Conservation (phyloP, 108 stramenopile species). For the Cyclostephanos invisitatus region DNA sequence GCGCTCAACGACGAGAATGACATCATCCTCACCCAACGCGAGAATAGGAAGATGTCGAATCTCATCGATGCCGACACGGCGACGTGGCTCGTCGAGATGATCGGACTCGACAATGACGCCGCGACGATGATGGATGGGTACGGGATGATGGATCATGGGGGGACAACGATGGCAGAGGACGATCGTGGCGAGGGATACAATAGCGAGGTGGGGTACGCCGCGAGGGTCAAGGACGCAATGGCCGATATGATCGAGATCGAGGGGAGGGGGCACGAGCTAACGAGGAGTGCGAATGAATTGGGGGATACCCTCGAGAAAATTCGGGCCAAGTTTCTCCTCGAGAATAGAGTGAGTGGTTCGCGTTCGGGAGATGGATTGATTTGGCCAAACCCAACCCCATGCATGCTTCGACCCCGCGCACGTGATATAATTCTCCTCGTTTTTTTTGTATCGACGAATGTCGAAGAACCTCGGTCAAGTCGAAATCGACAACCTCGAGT, state of each 20-base stretch:
- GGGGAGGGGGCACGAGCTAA: conserved; percentile 3
- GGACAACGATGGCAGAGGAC: background rate
- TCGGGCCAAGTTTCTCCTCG: conserved; percentile 24
- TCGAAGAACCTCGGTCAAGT: conserved; percentile 38
- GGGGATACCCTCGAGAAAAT: conserved; percentile 10
- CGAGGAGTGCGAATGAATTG: conserved; percentile 31
- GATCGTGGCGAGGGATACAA: conserved; percentile 5
- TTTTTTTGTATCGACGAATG: background rate
- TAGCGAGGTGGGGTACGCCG: conserved; percentile 17
- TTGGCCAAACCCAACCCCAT: no score
- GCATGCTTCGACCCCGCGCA: background rate
- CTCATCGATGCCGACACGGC: conserved; percentile 34
- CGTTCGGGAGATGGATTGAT: no score
- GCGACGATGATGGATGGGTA: background rate
- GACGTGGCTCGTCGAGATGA: conserved; percentile 30
- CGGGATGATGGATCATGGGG: background rate
- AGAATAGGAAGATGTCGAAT: conserved; percentile 21
- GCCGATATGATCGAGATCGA: conserved; percentile 21
- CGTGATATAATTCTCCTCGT: background rate
- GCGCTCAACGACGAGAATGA: conserved; percentile 37
- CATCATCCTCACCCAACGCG: conserved; percentile 20
- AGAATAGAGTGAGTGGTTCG: conserved; percentile 24
- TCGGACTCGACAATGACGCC: conserved; percentile 11
- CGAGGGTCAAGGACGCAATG: conserved; percentile 14
- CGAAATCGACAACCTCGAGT: conserved; percentile 37